A percentile compares a stretch with the other conserved stretches of the same genome.
Evolutionary conservation across 108 stramenopile species (phyloP).

Genomic region (Fragilaria radians): DNA sequence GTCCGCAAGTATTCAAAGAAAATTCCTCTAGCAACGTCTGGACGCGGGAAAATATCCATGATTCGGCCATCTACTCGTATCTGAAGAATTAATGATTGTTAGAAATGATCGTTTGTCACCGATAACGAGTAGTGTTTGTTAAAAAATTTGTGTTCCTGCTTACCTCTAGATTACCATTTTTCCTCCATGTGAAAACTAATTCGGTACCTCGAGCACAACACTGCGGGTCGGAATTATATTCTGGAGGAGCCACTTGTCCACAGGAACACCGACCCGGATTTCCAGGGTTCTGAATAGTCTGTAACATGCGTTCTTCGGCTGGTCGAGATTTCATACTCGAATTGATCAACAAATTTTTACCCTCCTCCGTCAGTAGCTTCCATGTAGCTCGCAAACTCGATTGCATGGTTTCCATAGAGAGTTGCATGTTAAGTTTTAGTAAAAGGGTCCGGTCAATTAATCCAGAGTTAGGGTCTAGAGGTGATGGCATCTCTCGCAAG

Average conservation of each 20-base stretch:
- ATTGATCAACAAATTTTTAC: constrained; percentile 58
- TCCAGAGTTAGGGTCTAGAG: constrained; percentile 28
- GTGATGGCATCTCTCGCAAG: constrained; percentile 50
- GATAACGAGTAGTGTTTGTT: too few relatives aligned
- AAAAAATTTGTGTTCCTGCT: too few relatives aligned
- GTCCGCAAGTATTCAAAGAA: constrained; percentile 75
- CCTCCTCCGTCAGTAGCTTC: constrained; percentile 72
- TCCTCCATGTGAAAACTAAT: constrained; percentile 79
- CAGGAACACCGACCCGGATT: constrained; percentile 78
- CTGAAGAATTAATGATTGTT: too few relatives aligned
- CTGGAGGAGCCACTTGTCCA: constrained; percentile 69
- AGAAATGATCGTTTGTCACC: too few relatives aligned
- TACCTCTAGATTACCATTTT: constrained; percentile 76
- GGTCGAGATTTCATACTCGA: constrained; percentile 73
- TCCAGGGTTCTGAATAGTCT: constrained; percentile 50
- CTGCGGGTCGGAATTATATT: constrained; percentile 57
- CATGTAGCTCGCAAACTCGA: constrained; percentile 78
- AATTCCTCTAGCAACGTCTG: constrained; percentile 76
- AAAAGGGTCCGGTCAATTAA: constrained; percentile 71
- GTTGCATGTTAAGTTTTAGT: constrained; percentile 85
- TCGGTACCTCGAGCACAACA: constrained; percentile 87
- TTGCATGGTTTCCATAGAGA: constrained; percentile 76
- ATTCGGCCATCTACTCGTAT: constrained; percentile 68
- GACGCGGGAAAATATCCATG: constrained; percentile 69
- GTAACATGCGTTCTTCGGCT: constrained; percentile 54